These are phyloP conservation scores for Flueggea neowawraea DNA, from an alignment of 441 rosid species.

Conservation along the genomic window DNA sequence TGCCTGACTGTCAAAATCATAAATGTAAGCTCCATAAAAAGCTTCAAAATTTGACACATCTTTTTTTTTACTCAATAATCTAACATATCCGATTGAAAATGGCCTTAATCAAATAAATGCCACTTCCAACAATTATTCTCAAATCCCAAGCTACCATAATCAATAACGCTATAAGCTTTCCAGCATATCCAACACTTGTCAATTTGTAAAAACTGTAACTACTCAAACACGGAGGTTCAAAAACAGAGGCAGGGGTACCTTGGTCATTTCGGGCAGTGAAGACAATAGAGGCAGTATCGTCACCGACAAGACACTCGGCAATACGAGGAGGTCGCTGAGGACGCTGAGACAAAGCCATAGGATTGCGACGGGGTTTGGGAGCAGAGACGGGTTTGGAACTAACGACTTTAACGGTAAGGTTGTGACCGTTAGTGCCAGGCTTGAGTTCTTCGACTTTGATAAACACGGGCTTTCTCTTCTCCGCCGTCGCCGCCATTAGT, in stretches of 20 bases:
- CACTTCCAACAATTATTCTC: no score
- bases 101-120: no score
- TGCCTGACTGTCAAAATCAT: no score
- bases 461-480: slow-evolving; percentile 85
- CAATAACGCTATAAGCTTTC: no score
- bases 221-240: no score
- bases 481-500: slow-evolving; percentile 31
- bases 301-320: slow-evolving; percentile 90
- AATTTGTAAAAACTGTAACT: no score
- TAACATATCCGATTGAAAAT: no score
- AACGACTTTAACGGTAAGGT: slow-evolving; percentile 68
- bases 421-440: slow-evolving; percentile 91
- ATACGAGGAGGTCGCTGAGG: slow-evolving; percentile 59
- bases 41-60: no score
- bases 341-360: slow-evolving; percentile 42
- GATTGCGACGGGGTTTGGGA: slow-evolving; percentile 44
- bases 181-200: no score
- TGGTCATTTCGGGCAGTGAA: slow-evolving; percentile 97
- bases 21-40: no score
- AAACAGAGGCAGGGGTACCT: slow-evolving; percentile 61
- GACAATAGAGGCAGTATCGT: slow-evolving; percentile 73
- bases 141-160: no score
- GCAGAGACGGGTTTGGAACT: slow-evolving; percentile 49
- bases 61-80: no score
- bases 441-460: slow-evolving; percentile 75